phyloP scores from a whole-genome alignment of 371 early-diverging fungal species.

The Blakeslea trispora region DNA sequence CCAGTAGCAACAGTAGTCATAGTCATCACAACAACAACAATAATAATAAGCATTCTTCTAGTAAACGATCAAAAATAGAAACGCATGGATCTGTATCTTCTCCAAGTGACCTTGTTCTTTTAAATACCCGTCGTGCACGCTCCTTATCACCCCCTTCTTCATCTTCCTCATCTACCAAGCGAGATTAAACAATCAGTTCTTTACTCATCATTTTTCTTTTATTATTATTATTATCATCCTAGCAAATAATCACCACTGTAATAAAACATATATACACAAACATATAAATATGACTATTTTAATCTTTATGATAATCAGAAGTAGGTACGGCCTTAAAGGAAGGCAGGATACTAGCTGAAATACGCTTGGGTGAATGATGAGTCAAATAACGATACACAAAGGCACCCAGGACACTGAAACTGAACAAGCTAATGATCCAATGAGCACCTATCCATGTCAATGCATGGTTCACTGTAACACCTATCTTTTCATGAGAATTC shows the following conservation, averaged over 20 bases:
- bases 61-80: neutral
- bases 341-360: constrained; percentile 13
- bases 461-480: constrained; percentile 4
- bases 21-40: neutral
- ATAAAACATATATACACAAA: no score
- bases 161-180: neutral
- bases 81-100: constrained; percentile 5
- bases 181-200: no score
- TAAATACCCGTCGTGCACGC: constrained; percentile 25
- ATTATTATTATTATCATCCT: no score
- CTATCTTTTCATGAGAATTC: constrained; percentile 14
- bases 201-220: no score
- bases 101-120: constrained; percentile 23
- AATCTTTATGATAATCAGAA: constrained; percentile 26
- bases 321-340: constrained; percentile 5
- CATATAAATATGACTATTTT: constrained; percentile 8
- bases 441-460: constrained; percentile 18
- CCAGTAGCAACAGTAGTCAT: constrained; percentile 2
- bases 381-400: constrained; percentile 26
- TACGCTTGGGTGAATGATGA: constrained; percentile 16
- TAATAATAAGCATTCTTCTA: neutral
- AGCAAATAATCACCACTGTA: no score
- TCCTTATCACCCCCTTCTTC: constrained; percentile 25
- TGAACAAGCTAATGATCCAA: constrained; percentile 30
- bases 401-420: constrained; percentile 23